A percentile compares a stretch with the other conserved stretches of the same genome.
Conservation (phyloP, 768 basidiomycete genomes). For the Neoboletus magnificus region DNA sequence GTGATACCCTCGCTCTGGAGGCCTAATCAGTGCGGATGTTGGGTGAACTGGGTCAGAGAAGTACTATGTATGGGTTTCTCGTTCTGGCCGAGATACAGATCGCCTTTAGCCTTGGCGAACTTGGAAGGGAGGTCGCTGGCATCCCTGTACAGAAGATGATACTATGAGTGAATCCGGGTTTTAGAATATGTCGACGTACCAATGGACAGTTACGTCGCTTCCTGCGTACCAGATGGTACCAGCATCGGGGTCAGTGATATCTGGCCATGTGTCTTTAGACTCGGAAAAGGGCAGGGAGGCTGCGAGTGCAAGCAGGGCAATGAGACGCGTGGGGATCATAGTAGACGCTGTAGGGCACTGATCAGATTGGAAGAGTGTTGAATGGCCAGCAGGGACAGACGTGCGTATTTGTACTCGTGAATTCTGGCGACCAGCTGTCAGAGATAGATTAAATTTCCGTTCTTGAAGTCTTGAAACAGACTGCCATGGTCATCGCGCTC, state of each 20-base stretch:
- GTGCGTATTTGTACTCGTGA: conserved; percentile 5
- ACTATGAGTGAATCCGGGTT: background rate
- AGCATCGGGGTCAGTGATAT: conserved; percentile 15
- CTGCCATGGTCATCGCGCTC: background rate
- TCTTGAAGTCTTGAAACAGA: background rate
- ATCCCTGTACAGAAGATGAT: conserved; percentile 28
- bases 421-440: background rate
- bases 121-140: conserved; percentile 19
- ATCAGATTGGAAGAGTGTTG: background rate
- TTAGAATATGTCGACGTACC: conserved; percentile 19
- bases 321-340: conserved; percentile 4
- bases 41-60: conserved; percentile 10
- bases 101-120: conserved; percentile 32
- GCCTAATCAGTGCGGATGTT: conserved; percentile 2
- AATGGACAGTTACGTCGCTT: conserved; percentile 17
- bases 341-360: background rate
- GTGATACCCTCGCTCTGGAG: conserved; percentile 19
- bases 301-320: conserved; percentile 11
- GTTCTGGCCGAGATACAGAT: conserved; percentile 27
- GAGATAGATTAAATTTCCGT: background rate
- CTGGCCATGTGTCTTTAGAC: background rate
- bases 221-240: conserved; percentile 25
- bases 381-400: background rate
- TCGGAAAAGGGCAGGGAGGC: conserved; percentile 10
- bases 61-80: background rate